Evolutionary conservation across 2,329 filamentous ascomycete genomes (phyloP), one percentile per base, ranked within the genome.

Genomic region (Celoporthe dispersa): DNA sequence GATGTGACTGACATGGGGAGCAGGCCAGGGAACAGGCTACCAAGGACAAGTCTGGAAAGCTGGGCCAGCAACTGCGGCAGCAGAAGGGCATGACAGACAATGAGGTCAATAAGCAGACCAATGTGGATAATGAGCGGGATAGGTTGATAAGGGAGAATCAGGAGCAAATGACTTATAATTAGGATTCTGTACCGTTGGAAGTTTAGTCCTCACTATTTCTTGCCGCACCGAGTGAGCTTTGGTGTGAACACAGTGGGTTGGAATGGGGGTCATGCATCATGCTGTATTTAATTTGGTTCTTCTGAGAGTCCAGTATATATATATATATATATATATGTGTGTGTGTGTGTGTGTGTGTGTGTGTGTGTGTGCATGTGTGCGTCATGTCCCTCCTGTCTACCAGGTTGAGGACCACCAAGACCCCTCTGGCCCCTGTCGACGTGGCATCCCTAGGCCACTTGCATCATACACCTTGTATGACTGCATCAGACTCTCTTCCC

Each of bases 41-140:
- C 62, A 81, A 80, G 4, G 70, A 74, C 70, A 89, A 83, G 80
- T 88, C 89, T 75, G 90, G 92, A 22, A 94, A 94, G 77, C 84
- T 97, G 16, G 87, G 87, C 44, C 82, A 85, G 41, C 90, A 94
- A 77, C 84, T 97, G 19, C 87, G 90, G 68, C 90, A 90, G 48
- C 92, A 97, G 81, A 92, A 92, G 82, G 90, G 88, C 75, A 89
- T 93, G 82, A 94, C 91, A 11, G 86, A 89, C 67, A 84, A 82
- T 39, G 88, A 91, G 71, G 90, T 89, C 1, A 82, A 97, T 64
- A 88, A 90, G 73, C 86, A 92, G 73, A 87, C 85, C 4, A 94
- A 92, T 77, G 82, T 85, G 66, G 85, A 90, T 68, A 92, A 94
- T 76, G 81, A 89, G 68, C 84, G 87, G 62, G 84, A 85, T 19